phyloP scores from a whole-genome alignment of 768 basidiomycete species.

The Postia placenta region DNA sequence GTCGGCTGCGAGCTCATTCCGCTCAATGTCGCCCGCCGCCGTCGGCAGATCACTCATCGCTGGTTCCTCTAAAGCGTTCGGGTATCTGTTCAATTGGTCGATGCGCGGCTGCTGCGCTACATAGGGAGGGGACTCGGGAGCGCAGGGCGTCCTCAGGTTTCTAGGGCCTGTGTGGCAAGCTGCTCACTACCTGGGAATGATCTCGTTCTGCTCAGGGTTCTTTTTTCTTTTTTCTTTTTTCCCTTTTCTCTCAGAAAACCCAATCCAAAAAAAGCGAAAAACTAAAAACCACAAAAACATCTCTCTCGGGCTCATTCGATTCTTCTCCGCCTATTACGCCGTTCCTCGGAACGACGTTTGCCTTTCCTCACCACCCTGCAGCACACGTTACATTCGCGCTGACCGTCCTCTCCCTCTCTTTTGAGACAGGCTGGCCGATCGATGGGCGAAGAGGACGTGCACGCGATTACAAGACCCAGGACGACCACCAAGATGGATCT shows the following conservation, averaged over 20 bases:
- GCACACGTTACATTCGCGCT: not conserved
- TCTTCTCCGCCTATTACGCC: not conserved
- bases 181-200: not conserved
- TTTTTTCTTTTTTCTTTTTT: not conserved
- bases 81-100: not conserved
- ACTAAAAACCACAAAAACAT: not conserved
- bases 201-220: not conserved
- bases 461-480: no score
- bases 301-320: not conserved
- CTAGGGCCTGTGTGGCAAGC: not conserved
- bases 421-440: not conserved
- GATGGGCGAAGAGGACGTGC: not conserved
- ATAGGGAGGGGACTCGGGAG: not conserved
- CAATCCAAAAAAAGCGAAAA: not conserved
- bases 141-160: not conserved
- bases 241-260: not conserved
- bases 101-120: not conserved
- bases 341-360: not conserved
- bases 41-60: not conserved
- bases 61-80: not conserved
- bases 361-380: not conserved
- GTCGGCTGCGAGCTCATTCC: not conserved
- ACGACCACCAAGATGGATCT: no score
- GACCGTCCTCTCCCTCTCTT: not conserved
- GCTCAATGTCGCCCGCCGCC: not conserved